A percentile compares a stretch with the other conserved stretches of the same genome.
These are phyloP conservation scores for Trichosporon sp. DNA, from an alignment of 1,284 basidiomycete species.

Conservation along the genomic window DNA sequence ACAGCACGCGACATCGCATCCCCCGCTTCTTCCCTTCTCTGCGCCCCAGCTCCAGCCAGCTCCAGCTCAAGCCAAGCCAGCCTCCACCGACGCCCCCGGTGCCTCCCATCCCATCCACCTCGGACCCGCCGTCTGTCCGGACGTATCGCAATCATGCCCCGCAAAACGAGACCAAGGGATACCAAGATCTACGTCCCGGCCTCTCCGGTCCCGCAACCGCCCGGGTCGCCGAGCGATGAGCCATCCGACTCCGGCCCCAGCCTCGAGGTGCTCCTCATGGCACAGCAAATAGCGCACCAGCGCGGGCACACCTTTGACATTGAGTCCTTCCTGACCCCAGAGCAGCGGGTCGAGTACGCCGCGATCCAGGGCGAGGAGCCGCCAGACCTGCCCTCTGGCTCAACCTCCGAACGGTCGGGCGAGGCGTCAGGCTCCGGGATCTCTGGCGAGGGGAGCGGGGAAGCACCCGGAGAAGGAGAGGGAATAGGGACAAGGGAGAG, in stretches of 20 bases:
- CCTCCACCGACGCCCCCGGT: neutral
- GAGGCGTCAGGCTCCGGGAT: neutral
- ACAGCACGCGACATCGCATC: neutral
- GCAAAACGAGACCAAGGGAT: slow-evolving; percentile 32
- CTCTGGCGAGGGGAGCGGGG: neutral
- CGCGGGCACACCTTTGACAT: slow-evolving; percentile 46
- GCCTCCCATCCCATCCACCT: neutral
- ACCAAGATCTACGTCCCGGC: slow-evolving; percentile 42
- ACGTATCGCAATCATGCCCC: slow-evolving; percentile 31
- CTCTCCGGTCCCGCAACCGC: slow-evolving; percentile 17
- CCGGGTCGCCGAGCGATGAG: neutral
- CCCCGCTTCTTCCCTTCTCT: too few species aligned
- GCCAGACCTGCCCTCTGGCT: neutral
- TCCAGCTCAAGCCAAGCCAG: neutral
- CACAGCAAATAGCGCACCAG: slow-evolving; percentile 41
- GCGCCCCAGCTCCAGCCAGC: too few species aligned
- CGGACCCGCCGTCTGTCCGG: neutral
- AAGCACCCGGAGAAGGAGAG: neutral
- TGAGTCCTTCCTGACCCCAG: slow-evolving; percentile 39
- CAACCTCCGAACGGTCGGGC: neutral
- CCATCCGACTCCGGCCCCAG: slow-evolving; percentile 24
- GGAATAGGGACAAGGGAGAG: neutral
- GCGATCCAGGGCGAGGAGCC: slow-evolving; percentile 8
- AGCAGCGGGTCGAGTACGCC: slow-evolving; percentile 40
- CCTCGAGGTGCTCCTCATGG: slow-evolving; percentile 43